Percentiles rank a stretch among this genome's conserved stretches.
phyloP scores from a whole-genome alignment of 805 yeast genomes.

The Lachancea sp. region DNA sequence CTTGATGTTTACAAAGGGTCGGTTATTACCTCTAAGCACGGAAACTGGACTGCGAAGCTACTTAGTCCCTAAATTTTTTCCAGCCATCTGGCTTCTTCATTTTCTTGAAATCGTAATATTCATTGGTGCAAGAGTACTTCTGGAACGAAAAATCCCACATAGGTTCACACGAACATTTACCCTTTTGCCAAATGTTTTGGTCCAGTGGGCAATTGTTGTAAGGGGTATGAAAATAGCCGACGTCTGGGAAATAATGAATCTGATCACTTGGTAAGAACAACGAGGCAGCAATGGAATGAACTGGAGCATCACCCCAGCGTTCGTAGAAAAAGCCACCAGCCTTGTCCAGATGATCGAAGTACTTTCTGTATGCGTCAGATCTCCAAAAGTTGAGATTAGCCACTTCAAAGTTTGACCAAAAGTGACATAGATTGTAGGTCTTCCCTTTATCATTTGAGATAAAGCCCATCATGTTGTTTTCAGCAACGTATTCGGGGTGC shows the following conservation, averaged over 20 bases:
- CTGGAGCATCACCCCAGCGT: conserved; percentile 95
- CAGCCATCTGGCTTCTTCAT: conserved; percentile 61
- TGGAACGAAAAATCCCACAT: conserved; percentile 68
- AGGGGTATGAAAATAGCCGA: conserved; percentile 81
- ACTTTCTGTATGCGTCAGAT: conserved; percentile 58
- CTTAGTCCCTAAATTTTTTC: conserved; percentile 38
- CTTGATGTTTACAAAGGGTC: too few species aligned
- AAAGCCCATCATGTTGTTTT: conserved; percentile 62
- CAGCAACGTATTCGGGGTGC: conserved; percentile 53
- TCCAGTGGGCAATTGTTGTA: conserved; percentile 75
- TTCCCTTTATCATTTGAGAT: conserved; percentile 65
- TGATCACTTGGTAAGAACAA: conserved; percentile 63
- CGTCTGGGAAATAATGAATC: conserved; percentile 75
- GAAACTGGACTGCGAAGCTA: too few species aligned
- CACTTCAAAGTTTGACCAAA: conserved; percentile 88
- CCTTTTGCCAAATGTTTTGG: conserved; percentile 47
- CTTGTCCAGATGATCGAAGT: conserved; percentile 67
- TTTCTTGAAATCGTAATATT: conserved; percentile 50
- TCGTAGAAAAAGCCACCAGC: conserved; percentile 91
- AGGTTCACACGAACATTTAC: conserved; percentile 70
- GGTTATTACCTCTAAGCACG: too few species aligned
- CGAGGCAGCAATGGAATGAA: conserved; percentile 82
- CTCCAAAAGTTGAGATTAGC: conserved; percentile 73
- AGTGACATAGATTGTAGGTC: conserved; percentile 75
- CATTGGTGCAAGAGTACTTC: conserved; percentile 64